These are phyloP conservation scores for Xylaria venustula DNA, from an alignment of 495 filamentous ascomycete genomes.

Conservation along the genomic window DNA sequence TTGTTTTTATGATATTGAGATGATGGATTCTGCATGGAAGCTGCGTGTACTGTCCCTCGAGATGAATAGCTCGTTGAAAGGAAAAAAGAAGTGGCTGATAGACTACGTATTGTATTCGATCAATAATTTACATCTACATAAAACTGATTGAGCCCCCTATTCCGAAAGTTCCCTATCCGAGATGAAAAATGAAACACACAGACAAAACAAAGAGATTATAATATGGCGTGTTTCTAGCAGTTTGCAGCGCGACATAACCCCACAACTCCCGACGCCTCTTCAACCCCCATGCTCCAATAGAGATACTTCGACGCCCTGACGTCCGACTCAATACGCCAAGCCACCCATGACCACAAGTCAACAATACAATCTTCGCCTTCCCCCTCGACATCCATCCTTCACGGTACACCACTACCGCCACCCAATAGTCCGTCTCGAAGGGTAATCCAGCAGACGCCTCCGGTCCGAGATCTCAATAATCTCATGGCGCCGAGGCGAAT, in stretches of 20 bases:
- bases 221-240: neutral
- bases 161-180: too few species aligned
- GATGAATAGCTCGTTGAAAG: too few species aligned
- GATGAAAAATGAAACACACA: neutral
- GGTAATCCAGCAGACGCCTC: neutral
- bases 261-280: neutral
- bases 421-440: conserved; percentile 10
- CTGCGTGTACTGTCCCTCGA: too few species aligned
- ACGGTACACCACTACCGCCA: conserved; percentile 1
- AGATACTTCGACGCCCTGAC: neutral
- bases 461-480: neutral
- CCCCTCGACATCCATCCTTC: neutral
- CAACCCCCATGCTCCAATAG: neutral
- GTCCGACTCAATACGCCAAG: too few species aligned
- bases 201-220: neutral
- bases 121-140: neutral
- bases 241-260: neutral
- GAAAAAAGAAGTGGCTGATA: too few species aligned
- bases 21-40: too few species aligned
- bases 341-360: neutral
- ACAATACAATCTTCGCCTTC: neutral
- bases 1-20: too few species aligned
- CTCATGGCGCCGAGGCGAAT: neutral
- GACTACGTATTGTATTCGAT: neutral
- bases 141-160: too few species aligned